Base-by-base conservation (phyloP, 192 early-diverging fungal species). In the Backusella australiensis region DNA sequence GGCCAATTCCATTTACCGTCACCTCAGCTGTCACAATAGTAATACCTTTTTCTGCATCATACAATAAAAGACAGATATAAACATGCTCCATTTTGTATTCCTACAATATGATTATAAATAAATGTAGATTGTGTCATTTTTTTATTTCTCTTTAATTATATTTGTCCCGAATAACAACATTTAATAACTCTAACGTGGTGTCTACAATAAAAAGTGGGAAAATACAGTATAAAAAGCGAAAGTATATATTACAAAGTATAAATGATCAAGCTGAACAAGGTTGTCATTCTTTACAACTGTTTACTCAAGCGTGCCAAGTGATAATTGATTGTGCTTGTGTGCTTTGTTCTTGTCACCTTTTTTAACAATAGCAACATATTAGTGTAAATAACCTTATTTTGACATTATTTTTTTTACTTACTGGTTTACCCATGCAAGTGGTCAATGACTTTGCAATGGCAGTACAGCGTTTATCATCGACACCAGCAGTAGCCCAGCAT, bases 251-350 rank as follows among this genome's bases (percentile, higher is more conserved):
- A 66, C 32, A 23, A 66, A 23, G 63, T 66, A 66, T 66, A 66
- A 14, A 6, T 66, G 9, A 66, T 66, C 26, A 49, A 49, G 19
- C 12, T 14, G 12, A 44, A 14, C 8, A 3, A 14, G 3, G 15
- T 0, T 49, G 46, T 17, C 9, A 29, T 34, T 63, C 52, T 82
- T 72, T 86, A 88, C 36, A 86, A 78, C 70, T 88, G 87, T 73
- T 86, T 88, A 73, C 85, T 83, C 26, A 88, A 84, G 67, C 87
- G 87, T 46, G 87, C 87, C 72, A 88, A 75, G 75, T 88, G 87
- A 41, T 88, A 88, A 72, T 88, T 88, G 78, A 86, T 81, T 69
- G 87, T 88, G 77, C 86, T 88, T 52, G 80, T 82, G 35, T 80
- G 69, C 65, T 88, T 84, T 49, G 75, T 36, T 70, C 83, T 86